phyloP scores from a whole-genome alignment of 1,284 basidiomycete genomes.

The Sphagnurus paluster region DNA sequence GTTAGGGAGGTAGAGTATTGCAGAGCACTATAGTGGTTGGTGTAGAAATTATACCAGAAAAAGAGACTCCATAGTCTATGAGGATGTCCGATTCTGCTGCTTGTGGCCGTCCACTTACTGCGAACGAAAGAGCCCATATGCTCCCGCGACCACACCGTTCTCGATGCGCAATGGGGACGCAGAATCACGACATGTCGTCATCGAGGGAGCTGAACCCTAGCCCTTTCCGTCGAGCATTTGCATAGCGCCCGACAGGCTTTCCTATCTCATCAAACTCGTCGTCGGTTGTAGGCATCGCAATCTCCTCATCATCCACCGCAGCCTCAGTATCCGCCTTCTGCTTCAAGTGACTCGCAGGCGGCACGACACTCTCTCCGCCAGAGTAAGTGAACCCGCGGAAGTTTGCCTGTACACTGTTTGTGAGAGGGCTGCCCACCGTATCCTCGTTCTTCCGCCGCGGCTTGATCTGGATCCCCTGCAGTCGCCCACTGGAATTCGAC shows the following conservation, averaged over 20 bases:
- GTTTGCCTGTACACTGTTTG: slow-evolving; percentile 91
- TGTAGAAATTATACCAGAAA: slow-evolving; percentile 6
- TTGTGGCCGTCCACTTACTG: slow-evolving; percentile 19
- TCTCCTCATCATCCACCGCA: slow-evolving; percentile 47
- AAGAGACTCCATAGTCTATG: slow-evolving; percentile 7
- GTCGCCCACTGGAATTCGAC: slow-evolving; percentile 15
- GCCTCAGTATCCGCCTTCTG: slow-evolving; percentile 37
- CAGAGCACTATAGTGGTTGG: slow-evolving; percentile 12
- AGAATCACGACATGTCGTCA: slow-evolving; percentile 35
- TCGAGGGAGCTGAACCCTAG: slow-evolving; percentile 46
- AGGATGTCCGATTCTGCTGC: slow-evolving; percentile 10
- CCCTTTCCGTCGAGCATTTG: slow-evolving; percentile 49
- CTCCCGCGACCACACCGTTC: slow-evolving; percentile 13
- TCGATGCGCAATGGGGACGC: background rate
- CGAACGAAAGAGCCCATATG: slow-evolving; percentile 18
- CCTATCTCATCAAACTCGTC: slow-evolving; percentile 65
- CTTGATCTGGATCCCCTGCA: slow-evolving; percentile 60
- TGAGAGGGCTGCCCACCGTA: slow-evolving; percentile 65
- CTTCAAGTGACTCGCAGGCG: slow-evolving; percentile 28
- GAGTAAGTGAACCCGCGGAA: slow-evolving; percentile 91
- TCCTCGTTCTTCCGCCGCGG: slow-evolving; percentile 50
- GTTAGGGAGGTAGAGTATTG: slow-evolving; percentile 11
- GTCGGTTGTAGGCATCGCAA: slow-evolving; percentile 53
- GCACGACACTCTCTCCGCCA: slow-evolving; percentile 73
- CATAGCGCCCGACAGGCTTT: slow-evolving; percentile 62